Evolutionary conservation across 345 rosid species (phyloP).

Genomic region (Eucalyptus marginata): DNA sequence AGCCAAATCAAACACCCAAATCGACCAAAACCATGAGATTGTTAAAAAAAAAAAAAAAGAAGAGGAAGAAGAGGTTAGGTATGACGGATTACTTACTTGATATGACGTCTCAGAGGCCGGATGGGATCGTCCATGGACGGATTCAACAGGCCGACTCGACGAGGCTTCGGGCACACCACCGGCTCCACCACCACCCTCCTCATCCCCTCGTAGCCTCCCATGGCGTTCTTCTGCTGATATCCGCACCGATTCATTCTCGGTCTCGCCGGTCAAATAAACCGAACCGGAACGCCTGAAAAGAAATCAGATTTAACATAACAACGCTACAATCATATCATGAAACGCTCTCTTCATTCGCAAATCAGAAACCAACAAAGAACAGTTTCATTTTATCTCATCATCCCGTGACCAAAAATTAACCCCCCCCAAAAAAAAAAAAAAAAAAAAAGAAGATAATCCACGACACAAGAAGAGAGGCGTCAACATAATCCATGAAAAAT

Average conservation of each 20-base stretch:
- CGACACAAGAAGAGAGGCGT: neutral
- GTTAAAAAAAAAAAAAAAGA: neutral
- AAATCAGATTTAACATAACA: neutral
- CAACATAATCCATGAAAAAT: neutral
- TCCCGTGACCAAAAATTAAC: neutral
- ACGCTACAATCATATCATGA: neutral
- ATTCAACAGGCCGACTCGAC: neutral
- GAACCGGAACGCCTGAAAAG: neutral
- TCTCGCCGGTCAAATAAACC: neutral
- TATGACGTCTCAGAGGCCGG: neutral
- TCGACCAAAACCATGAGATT: neutral
- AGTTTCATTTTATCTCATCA: neutral
- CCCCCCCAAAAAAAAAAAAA: too few species aligned
- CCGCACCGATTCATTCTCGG: neutral
- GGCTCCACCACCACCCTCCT: neutral
- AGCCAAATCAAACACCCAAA: neutral
- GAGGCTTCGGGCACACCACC: conserved; percentile 9
- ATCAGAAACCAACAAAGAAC: neutral
- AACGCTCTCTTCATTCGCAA: neutral
- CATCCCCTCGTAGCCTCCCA: conserved; percentile 8
- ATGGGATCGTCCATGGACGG: neutral
- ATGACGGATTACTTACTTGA: neutral
- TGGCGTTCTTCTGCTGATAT: neutral
- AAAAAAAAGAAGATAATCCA: neutral
- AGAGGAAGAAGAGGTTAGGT: neutral